Percentiles rank a stretch among this genome's conserved stretches.
These are phyloP conservation scores for Kuraishia molischiana DNA, from an alignment of 805 yeast species.

Conservation along the genomic window DNA sequence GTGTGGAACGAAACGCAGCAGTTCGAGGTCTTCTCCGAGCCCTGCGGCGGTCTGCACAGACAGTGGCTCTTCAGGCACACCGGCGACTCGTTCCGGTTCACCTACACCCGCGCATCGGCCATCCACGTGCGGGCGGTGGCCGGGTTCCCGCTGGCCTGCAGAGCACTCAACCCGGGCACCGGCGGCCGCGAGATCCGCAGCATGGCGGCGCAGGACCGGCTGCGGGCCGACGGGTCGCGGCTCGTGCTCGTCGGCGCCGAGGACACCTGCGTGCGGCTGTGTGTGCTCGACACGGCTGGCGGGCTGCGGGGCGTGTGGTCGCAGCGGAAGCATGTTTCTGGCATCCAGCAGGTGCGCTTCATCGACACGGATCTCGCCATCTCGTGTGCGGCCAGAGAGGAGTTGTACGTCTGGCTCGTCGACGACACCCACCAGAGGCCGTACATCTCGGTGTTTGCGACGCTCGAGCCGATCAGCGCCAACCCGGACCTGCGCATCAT, in stretches of 20 bases:
- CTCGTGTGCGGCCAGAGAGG: slow-evolving; percentile 79
- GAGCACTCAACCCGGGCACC: slow-evolving; percentile 46
- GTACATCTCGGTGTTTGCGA: slow-evolving; percentile 36
- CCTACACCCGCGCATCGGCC: slow-evolving; percentile 49
- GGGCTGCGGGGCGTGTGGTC: slow-evolving; percentile 41
- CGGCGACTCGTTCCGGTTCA: slow-evolving; percentile 29
- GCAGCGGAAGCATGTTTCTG: slow-evolving; percentile 78
- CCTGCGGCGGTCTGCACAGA: slow-evolving; percentile 90
- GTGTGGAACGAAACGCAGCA: slow-evolving; percentile 77
- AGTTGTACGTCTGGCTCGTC: slow-evolving; percentile 72
- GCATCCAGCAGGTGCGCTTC: slow-evolving; percentile 67
- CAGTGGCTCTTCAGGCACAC: slow-evolving; percentile 42
- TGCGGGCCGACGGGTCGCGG: slow-evolving; percentile 19
- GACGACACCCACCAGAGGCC: slow-evolving; percentile 26
- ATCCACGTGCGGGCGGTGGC: slow-evolving; percentile 29
- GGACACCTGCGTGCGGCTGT: slow-evolving; percentile 71
- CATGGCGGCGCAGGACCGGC: slow-evolving; percentile 39
- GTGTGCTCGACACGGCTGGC: slow-evolving; percentile 31
- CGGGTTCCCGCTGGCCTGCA: slow-evolving; percentile 6
- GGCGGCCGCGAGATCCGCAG: slow-evolving; percentile 92
- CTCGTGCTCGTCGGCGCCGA: slow-evolving; percentile 76
- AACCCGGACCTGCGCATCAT: slow-evolving; percentile 83
- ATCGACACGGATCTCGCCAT: slow-evolving; percentile 36
- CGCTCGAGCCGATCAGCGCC: slow-evolving; percentile 41
- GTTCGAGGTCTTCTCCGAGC: slow-evolving; percentile 54